phyloP scores from a whole-genome alignment of 495 filamentous ascomycete genomes.

The Penicillium paradoxum region DNA sequence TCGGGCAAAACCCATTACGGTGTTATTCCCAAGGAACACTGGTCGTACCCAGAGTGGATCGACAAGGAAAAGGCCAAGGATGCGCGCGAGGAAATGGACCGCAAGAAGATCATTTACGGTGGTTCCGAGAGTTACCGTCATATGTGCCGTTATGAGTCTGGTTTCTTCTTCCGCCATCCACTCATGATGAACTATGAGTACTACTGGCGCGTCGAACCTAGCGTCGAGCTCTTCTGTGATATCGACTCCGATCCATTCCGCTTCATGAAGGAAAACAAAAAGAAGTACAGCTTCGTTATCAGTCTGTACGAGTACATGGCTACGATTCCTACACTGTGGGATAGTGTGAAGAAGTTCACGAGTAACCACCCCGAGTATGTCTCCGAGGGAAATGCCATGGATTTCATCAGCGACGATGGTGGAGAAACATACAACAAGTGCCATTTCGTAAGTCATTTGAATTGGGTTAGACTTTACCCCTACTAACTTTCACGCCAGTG shows the following conservation, averaged over 20 bases:
- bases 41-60: conserved; percentile 84
- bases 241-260: conserved; percentile 79
- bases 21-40: conserved; percentile 75
- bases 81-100: conserved; percentile 77
- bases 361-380: conserved; percentile 84
- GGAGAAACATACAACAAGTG: conserved; percentile 92
- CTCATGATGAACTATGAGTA: conserved; percentile 82
- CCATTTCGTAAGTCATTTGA: conserved; percentile 72
- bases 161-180: conserved; percentile 85
- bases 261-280: conserved; percentile 80
- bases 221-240: conserved; percentile 83
- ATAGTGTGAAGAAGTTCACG: conserved; percentile 88
- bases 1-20: conserved; percentile 90
- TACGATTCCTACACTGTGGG: conserved; percentile 94
- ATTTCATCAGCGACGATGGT: conserved; percentile 83
- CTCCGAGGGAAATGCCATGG: conserved; percentile 77
- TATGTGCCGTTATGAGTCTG: conserved; percentile 92
- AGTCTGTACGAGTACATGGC: conserved; percentile 93
- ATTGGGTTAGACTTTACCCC: background rate
- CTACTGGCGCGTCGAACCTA: conserved; percentile 91
- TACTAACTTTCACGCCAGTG: conserved; percentile 47
- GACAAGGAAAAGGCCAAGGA: conserved; percentile 78
- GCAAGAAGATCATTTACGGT: conserved; percentile 88
- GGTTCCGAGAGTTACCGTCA: conserved; percentile 88
- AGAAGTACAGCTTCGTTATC: conserved; percentile 86